Evolutionary conservation across 75 land plant genomes (phyloP).

Genomic region (Picea sitchensis): DNA sequence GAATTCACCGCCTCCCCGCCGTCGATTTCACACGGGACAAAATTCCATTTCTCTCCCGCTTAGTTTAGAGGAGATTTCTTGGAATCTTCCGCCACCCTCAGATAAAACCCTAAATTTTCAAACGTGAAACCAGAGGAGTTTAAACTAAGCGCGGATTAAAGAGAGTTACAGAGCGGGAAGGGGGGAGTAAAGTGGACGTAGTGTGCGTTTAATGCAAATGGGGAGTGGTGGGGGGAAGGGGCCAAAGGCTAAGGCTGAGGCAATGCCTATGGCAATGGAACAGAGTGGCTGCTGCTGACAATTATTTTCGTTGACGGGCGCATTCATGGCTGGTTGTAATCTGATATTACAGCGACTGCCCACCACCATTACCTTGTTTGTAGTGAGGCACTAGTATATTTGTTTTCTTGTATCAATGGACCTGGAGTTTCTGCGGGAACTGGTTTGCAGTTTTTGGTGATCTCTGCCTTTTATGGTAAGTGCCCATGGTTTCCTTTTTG

Average conservation of each 20-base stretch:
- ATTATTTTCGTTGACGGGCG: background rate
- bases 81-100: conserved; percentile 2
- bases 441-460: conserved; percentile 1
- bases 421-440: background rate
- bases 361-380: background rate
- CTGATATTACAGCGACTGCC: background rate
- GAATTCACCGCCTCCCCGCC: background rate
- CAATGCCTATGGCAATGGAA: background rate
- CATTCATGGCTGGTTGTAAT: conserved; percentile 3
- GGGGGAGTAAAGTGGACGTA: conserved; percentile 3
- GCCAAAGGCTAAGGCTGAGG: conserved; percentile 10
- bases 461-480: background rate
- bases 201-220: background rate
- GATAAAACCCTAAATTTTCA: conserved; percentile 1
- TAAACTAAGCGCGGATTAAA: background rate
- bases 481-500: background rate
- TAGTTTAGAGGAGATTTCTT: background rate
- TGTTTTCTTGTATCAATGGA: conserved; percentile 3
- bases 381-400: background rate
- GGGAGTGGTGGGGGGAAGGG: background rate
- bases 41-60: conserved; percentile 1
- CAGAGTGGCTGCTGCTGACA: background rate
- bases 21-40: background rate
- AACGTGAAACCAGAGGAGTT: background rate
- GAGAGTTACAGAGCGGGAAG: background rate